Percentiles rank a stretch among this genome's conserved stretches.
phyloP scores from a whole-genome alignment of 805 yeast species.

The Osmozyma mogii region DNA sequence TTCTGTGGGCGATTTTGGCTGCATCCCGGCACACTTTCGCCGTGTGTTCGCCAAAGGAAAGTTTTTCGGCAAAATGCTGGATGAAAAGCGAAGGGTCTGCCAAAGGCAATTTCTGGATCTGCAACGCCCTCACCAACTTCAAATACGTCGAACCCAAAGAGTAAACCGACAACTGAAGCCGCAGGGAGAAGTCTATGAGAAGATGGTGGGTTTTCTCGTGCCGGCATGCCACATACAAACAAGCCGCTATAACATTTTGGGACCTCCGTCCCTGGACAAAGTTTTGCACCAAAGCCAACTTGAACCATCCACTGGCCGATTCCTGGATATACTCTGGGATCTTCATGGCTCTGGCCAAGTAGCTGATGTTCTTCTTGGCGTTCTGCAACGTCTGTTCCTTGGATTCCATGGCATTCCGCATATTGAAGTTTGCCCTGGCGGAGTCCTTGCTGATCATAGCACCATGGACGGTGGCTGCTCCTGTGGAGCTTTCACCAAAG shows the following conservation, averaged over 20 bases:
- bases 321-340: conserved; percentile 84
- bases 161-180: conserved; percentile 84
- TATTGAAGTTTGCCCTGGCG: conserved; percentile 57
- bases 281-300: conserved; percentile 74
- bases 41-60: conserved; percentile 70
- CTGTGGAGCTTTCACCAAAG: conserved; percentile 84
- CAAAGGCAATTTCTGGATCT: conserved; percentile 69
- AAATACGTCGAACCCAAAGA: conserved; percentile 94
- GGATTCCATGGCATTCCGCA: conserved; percentile 70
- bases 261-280: conserved; percentile 97
- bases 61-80: conserved; percentile 84
- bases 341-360: conserved; percentile 67
- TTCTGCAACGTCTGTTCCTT: conserved; percentile 84
- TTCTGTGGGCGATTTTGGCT: conserved; percentile 72
- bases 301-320: conserved; percentile 85
- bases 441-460: conserved; percentile 88
- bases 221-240: conserved; percentile 91
- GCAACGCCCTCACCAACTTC: conserved; percentile 81
- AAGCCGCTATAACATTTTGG: conserved; percentile 91
- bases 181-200: conserved; percentile 90
- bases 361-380: conserved; percentile 70
- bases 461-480: conserved; percentile 96
- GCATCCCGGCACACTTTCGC: conserved; percentile 84
- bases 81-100: conserved; percentile 94
- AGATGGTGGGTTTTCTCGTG: conserved; percentile 86